phyloP scores from a whole-genome alignment of 345 rosid genomes.

The rapeseed (Brassica napus) region DNA sequence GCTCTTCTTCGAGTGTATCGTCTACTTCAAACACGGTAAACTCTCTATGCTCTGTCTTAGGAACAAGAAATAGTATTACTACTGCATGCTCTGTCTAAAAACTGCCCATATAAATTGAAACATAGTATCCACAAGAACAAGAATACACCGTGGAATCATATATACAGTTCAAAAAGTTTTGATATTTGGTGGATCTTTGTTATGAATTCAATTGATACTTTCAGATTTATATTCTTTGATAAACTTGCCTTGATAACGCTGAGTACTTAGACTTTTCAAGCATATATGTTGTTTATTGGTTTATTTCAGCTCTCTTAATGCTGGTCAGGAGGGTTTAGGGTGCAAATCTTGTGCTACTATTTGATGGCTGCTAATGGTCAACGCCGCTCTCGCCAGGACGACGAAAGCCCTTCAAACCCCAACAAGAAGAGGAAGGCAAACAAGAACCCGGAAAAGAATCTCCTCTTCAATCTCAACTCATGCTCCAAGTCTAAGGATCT shows the following conservation, averaged over 20 bases:
- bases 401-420: conserved; percentile 30
- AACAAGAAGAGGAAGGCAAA: conserved; percentile 48
- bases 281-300: background rate
- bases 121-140: background rate
- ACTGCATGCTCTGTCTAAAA: background rate
- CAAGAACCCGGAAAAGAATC: conserved; percentile 56
- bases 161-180: background rate
- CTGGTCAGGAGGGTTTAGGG: conserved; percentile 10
- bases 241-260: background rate
- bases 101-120: background rate
- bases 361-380: conserved; percentile 33
- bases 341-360: too few species aligned
- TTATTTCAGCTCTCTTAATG: conserved; percentile 1
- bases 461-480: conserved; percentile 58
- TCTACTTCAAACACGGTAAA: conserved; percentile 13
- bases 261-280: too few species aligned
- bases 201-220: background rate
- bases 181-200: background rate
- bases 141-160: background rate
- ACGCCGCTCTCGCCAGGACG: conserved; percentile 18
- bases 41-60: background rate
- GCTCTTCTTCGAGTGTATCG: background rate
- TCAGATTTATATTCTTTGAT: background rate
- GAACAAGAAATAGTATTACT: background rate
- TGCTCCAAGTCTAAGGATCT: conserved; percentile 68